A percentile compares a stretch with the other conserved stretches of the same genome.
These are phyloP conservation scores for Mrakia blollopis DNA, from an alignment of 768 basidiomycete genomes.

Conservation along the genomic window DNA sequence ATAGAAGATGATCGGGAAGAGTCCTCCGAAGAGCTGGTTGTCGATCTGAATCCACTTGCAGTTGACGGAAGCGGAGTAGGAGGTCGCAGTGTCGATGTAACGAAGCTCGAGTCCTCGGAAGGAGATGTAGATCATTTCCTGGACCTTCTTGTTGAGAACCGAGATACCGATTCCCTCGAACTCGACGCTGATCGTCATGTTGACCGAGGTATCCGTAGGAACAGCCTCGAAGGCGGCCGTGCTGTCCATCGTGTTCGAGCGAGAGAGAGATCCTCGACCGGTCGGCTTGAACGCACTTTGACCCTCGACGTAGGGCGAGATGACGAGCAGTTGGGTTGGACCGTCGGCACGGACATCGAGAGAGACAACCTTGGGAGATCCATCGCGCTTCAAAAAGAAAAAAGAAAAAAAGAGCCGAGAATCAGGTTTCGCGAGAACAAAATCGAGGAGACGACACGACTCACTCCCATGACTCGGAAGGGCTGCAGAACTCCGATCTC, in stretches of 20 bases:
- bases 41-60: conserved; percentile 90
- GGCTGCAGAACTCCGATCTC: conserved; percentile 90
- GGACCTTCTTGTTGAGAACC: conserved; percentile 74
- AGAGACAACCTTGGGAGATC: conserved; percentile 54
- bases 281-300: conserved; percentile 81
- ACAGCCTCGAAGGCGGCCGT: conserved; percentile 81
- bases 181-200: conserved; percentile 63
- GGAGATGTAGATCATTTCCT: conserved; percentile 85
- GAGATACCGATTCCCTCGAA: conserved; percentile 90
- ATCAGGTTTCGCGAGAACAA: no score
- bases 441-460: conserved; percentile 37
- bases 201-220: conserved; percentile 60
- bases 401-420: neutral
- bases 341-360: conserved; percentile 89
- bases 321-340: conserved; percentile 72
- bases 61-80: conserved; percentile 72
- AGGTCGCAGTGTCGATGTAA: conserved; percentile 70
- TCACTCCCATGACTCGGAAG: conserved; percentile 59
- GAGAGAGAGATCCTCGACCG: conserved; percentile 46
- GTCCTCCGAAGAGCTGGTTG: conserved; percentile 93
- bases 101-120: conserved; percentile 73
- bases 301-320: conserved; percentile 80
- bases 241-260: conserved; percentile 48
- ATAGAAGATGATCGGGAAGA: conserved; percentile 91
- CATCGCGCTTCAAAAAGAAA: conserved; percentile 38